Conservation (phyloP, 257 asterid genomes). For the Gentiana straminea region DNA sequence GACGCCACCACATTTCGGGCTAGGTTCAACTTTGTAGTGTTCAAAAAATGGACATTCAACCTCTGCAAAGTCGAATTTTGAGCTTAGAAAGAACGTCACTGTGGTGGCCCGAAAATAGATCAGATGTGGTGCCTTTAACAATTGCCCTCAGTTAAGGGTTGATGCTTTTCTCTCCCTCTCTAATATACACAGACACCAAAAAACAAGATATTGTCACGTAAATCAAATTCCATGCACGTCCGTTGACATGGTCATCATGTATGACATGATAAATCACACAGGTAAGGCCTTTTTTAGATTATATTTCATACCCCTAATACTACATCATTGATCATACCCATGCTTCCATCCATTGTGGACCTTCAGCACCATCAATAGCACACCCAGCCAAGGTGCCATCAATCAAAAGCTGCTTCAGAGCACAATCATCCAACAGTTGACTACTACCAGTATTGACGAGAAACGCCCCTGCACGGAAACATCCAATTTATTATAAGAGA, state of each 20-base stretch:
- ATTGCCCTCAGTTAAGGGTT: neutral
- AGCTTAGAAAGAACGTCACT: too few species aligned
- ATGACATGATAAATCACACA: conserved; percentile 2
- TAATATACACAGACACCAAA: neutral
- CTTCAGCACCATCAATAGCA: conserved; percentile 99
- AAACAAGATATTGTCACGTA: too few species aligned
- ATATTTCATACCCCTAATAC: conserved; percentile 54
- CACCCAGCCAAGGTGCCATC: conserved; percentile 97
- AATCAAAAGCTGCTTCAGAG: conserved; percentile 93
- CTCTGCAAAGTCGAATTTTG: too few species aligned
- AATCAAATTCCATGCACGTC: conserved; percentile 4
- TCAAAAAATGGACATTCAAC: too few species aligned
- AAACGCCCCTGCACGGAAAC: conserved; percentile 70
- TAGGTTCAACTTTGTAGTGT: too few species aligned
- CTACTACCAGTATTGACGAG: conserved; percentile 98
- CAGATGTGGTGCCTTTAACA: neutral
- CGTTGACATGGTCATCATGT: conserved; percentile 1
- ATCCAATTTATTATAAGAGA: conserved; percentile 20
- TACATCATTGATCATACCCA: conserved; percentile 78
- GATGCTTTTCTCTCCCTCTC: neutral
- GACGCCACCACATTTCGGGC: too few species aligned
- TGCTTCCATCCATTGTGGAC: conserved; percentile 99
- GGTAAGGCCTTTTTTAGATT: conserved; percentile 15
- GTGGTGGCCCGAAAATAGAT: too few species aligned
- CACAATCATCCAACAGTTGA: conserved; percentile 98